These are phyloP conservation scores for Amesomyces nigricolor DNA, from an alignment of 2,329 filamentous ascomycete species.

Conservation along the genomic window DNA sequence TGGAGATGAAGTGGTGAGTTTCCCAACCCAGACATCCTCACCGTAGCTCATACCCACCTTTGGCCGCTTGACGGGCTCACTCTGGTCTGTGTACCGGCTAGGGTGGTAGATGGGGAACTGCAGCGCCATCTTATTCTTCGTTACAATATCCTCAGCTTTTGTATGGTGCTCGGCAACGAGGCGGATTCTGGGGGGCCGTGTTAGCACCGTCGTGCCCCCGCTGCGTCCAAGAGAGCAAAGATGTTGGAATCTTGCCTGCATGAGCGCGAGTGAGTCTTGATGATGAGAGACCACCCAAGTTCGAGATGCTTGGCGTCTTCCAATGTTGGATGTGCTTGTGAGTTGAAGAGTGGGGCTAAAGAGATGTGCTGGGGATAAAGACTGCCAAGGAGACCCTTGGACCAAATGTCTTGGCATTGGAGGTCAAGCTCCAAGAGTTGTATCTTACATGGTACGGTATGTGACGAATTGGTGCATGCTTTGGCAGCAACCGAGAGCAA, in stretches of 20 bases:
- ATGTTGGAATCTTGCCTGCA: constrained; percentile 10
- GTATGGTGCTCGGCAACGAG: background rate
- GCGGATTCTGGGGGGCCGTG: background rate
- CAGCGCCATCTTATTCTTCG: constrained; percentile 10
- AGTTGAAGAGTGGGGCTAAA: background rate
- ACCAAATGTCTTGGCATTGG: no score
- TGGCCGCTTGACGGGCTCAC: constrained; percentile 67
- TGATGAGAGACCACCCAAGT: background rate
- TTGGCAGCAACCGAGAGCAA: no score
- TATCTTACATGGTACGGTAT: no score
- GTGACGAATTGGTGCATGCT: no score
- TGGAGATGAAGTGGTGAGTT: background rate
- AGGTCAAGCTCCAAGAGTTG: no score
- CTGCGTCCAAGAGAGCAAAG: constrained; percentile 4
- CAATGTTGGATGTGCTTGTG: background rate
- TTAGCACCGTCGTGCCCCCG: constrained; percentile 11
- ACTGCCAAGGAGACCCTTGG: background rate
- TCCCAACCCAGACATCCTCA: constrained; percentile 31
- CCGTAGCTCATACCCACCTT: constrained; percentile 40
- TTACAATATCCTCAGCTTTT: background rate
- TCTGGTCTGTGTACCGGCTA: constrained; percentile 59
- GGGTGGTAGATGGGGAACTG: constrained; percentile 64
- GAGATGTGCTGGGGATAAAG: background rate
- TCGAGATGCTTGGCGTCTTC: constrained; percentile 13
- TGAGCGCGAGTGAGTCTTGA: background rate